Evolutionary conservation across 2,329 filamentous ascomycete genomes (phyloP).

Genomic region (Fusarium falciforme): DNA sequence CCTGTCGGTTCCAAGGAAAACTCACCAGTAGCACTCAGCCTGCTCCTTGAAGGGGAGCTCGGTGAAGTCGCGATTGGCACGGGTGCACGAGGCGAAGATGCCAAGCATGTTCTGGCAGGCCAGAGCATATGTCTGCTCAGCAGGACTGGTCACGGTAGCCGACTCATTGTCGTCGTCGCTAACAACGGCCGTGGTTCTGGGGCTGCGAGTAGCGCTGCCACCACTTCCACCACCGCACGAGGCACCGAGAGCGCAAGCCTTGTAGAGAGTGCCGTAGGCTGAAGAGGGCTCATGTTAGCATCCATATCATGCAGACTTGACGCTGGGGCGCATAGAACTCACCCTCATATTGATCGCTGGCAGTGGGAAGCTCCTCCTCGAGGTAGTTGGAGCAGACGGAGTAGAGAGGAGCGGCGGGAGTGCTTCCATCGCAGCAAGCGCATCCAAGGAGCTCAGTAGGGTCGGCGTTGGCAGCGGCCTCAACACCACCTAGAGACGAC

Average conservation of each 20-base stretch:
- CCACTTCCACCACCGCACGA: slow-evolving; percentile 14
- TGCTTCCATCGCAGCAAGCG: slow-evolving; percentile 43
- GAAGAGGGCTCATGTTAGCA: slow-evolving; percentile 14
- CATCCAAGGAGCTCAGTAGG: slow-evolving; percentile 39
- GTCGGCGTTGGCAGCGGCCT: slow-evolving; percentile 39
- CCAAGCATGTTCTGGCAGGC: slow-evolving; percentile 45
- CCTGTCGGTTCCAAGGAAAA: neutral
- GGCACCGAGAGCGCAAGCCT: slow-evolving; percentile 31
- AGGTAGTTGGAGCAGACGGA: slow-evolving; percentile 47
- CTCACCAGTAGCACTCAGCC: slow-evolving; percentile 50
- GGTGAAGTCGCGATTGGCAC: slow-evolving; percentile 40
- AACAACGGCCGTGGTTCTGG: slow-evolving; percentile 9
- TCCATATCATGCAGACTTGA: neutral
- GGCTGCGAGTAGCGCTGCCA: neutral
- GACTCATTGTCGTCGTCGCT: neutral
- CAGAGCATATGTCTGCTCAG: slow-evolving; percentile 33
- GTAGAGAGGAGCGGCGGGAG: slow-evolving; percentile 41
- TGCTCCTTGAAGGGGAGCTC: slow-evolving; percentile 41
- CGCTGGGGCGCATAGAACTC: neutral
- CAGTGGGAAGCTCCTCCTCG: slow-evolving; percentile 33
- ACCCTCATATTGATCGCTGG: slow-evolving; percentile 43
- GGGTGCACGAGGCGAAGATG: slow-evolving; percentile 43
- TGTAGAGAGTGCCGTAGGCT: slow-evolving; percentile 45
- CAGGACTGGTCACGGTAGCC: slow-evolving; percentile 26
- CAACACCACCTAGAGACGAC: slow-evolving; percentile 35